Base-by-base conservation (phyloP, 1,139 yeast species). In the Debaryomyces udenii region DNA sequence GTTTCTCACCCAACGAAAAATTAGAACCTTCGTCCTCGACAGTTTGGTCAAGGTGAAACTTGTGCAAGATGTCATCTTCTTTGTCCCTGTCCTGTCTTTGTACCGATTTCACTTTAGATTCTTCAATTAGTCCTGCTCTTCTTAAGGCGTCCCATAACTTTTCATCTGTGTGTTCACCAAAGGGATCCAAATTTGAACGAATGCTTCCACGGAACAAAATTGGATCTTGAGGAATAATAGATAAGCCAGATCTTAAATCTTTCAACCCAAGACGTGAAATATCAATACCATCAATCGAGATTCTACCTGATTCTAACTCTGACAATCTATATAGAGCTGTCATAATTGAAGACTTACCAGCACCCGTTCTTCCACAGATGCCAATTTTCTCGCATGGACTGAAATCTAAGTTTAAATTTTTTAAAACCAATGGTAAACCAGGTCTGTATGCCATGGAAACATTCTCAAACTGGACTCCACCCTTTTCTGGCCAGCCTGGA, bases 141-240 rank as follows among this genome's bases (percentile, higher is more conserved):
- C 84, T 74, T 50, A 77, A 61, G 1, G 79, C 69, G 52, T 70
- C 75, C 78, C 79, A 75, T 46, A 84, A 70, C 37, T 67, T 72
- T 5, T 65, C 70, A 52, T 84, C 90, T 3, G 68, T 48, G 44
- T 74, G 62, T 33, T 66, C 63, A 22, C 70, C 68, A 52, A 83
- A 83, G 3, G 91, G 91, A 59, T 84, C 91, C 55, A 84, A 65
- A 52, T 84, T 84, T 53, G 75, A 70, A 45, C 89, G 68, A 27
- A 84, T 72, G 0, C 85, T 70, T 10, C 90, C 90, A 49, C 76
- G 75, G 68, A 84, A 84, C 45, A 84, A 62, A 2, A 82, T 86
- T 2, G 91, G 90, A 48, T 84, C 91, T 60, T 84, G 91, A n/a
- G 91, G 91, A 51, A 84, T 84, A 45, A 84, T 84, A 2, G 88